Evolutionary conservation across 139 green algal genomes (phyloP).

Genomic region (Cymbomonas tetramitiformis): DNA sequence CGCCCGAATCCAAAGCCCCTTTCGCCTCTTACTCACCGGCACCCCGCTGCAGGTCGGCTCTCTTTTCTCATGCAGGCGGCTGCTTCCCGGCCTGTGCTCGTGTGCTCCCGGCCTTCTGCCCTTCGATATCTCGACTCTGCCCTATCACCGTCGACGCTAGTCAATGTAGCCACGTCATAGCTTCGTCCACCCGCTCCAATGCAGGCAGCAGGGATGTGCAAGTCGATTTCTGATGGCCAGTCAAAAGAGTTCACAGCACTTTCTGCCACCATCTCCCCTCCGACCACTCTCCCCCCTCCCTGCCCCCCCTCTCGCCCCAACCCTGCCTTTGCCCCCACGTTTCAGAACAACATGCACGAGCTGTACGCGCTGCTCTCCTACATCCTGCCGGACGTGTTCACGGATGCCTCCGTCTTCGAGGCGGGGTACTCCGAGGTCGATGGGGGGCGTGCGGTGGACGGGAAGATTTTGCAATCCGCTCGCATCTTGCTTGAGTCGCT

Average conservation of each 20-base stretch:
- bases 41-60: slow-evolving; percentile 22
- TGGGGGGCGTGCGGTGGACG: slow-evolving; percentile 8
- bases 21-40: slow-evolving; percentile 11
- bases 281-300: too few species aligned
- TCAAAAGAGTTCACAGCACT: too few species aligned
- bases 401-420: slow-evolving; percentile 3
- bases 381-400: not conserved
- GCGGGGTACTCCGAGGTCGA: slow-evolving; percentile 5
- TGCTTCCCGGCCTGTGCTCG: slow-evolving; percentile 10
- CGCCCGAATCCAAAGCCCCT: not conserved
- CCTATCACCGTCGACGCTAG: too few species aligned
- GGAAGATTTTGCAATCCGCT: slow-evolving; percentile 10
- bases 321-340: too few species aligned
- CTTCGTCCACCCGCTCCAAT: too few species aligned
- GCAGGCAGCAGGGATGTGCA: too few species aligned
- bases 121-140: slow-evolving; percentile 1
- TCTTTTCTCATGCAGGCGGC: slow-evolving; percentile 7
- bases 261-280: too few species aligned
- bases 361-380: not conserved
- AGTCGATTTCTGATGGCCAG: too few species aligned
- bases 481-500: slow-evolving; percentile 5
- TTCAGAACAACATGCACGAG: slow-evolving; percentile 1
- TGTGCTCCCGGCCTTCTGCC: slow-evolving; percentile 8
- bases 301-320: too few species aligned
- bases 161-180: too few species aligned